phyloP scores from a whole-genome alignment of 2,329 filamentous ascomycete species.

The Trichoderma koningii region DNA sequence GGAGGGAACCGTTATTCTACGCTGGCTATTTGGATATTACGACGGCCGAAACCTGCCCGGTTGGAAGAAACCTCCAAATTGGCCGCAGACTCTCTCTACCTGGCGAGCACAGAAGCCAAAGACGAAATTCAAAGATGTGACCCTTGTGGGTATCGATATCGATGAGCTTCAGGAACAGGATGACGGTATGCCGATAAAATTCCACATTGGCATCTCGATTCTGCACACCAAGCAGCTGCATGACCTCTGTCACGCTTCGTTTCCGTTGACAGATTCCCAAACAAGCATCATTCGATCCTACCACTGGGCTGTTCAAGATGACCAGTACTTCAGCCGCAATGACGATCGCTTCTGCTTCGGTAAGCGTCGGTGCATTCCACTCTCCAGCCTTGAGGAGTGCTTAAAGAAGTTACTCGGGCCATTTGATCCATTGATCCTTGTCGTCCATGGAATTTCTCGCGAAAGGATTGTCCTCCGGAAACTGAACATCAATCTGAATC shows the following conservation, averaged over 20 bases:
- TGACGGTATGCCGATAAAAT: conserved; percentile 14
- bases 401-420: neutral
- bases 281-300: neutral
- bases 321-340: neutral
- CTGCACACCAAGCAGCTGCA: conserved; percentile 25
- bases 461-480: neutral
- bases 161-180: conserved; percentile 21
- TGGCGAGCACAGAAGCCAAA: neutral
- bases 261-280: neutral
- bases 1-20: conserved; percentile 22
- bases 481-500: neutral
- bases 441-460: conserved; percentile 1
- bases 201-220: conserved; percentile 27
- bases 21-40: conserved; percentile 25
- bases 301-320: neutral
- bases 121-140: conserved; percentile 8
- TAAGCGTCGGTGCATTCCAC: neutral
- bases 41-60: conserved; percentile 9
- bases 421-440: neutral
- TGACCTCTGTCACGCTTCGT: conserved; percentile 3
- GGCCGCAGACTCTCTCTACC: neutral
- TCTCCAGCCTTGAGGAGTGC: neutral
- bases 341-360: conserved; percentile 4
- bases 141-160: conserved; percentile 25
- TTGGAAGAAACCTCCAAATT: neutral